Evolutionary conservation across 192 early-diverging fungal species (phyloP).

Genomic region (Podila verticillata): DNA sequence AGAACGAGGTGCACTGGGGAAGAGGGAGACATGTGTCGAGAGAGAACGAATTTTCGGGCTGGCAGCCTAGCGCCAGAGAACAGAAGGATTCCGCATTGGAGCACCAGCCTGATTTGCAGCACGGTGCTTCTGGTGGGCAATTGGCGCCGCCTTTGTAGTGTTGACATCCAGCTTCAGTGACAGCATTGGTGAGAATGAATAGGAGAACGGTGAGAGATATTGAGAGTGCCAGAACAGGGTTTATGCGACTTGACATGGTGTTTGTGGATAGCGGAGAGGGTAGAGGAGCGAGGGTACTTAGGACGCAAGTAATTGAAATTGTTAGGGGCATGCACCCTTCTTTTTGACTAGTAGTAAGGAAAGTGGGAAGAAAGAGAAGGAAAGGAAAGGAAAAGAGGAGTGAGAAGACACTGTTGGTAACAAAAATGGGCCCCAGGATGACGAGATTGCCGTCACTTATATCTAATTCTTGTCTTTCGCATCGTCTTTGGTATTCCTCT

Average conservation of each 20-base stretch:
- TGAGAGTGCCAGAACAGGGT: neutral
- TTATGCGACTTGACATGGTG: neutral
- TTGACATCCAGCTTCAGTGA: slow-evolving; percentile 29
- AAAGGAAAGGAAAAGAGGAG: neutral
- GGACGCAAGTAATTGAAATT: neutral
- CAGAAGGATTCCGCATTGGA: slow-evolving; percentile 51
- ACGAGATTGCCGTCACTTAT: too few relatives aligned
- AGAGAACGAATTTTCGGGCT: slow-evolving; percentile 52
- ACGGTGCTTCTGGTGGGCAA: slow-evolving; percentile 57
- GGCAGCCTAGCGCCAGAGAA: slow-evolving; percentile 40
- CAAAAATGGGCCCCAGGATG: neutral
- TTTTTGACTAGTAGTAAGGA: neutral
- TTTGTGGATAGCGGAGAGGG: neutral
- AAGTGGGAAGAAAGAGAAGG: neutral
- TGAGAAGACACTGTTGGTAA: neutral
- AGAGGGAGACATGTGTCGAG: slow-evolving; percentile 29
- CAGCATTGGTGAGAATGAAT: neutral
- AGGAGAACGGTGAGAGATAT: neutral
- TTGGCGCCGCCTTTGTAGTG: slow-evolving; percentile 44
- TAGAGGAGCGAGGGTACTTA: neutral
- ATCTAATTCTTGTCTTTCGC: too few relatives aligned
- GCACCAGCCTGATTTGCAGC: slow-evolving; percentile 55
- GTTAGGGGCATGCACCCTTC: too few relatives aligned
- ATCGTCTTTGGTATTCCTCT: too few relatives aligned
- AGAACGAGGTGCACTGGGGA: slow-evolving; percentile 34